Evolutionary conservation across 225 moss, liverwort and hornwort genomes (phyloP).

Genomic region (Neckera pumila): DNA sequence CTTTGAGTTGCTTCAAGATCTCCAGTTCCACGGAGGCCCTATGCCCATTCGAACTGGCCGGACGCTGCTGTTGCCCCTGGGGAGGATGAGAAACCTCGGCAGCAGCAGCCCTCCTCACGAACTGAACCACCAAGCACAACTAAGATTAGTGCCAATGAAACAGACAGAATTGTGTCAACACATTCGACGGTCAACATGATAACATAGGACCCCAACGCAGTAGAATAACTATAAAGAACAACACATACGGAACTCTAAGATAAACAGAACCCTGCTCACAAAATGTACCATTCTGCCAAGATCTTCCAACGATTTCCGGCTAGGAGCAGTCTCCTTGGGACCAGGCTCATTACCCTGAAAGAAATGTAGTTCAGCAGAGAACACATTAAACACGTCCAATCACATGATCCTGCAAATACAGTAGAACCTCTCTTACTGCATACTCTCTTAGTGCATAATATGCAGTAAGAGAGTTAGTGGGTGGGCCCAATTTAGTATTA

Average conservation of each 20-base stretch:
- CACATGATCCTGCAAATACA: neutral
- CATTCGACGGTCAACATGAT: neutral
- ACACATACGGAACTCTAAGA: neutral
- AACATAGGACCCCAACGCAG: neutral
- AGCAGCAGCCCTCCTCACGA: slow-evolving; percentile 35
- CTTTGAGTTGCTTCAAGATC: slow-evolving; percentile 39
- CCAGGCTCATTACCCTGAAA: slow-evolving; percentile 31
- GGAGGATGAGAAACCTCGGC: slow-evolving; percentile 20
- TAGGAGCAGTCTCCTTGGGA: slow-evolving; percentile 31
- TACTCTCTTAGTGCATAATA: too few relatives aligned
- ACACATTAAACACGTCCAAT: neutral
- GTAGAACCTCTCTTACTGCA: too few relatives aligned
- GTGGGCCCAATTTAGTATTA: too few relatives aligned
- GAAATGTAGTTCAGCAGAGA: neutral
- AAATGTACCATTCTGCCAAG: slow-evolving; percentile 40
- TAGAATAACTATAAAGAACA: neutral
- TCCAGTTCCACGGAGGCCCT: slow-evolving; percentile 27
- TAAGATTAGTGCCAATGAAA: neutral
- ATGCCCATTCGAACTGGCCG: slow-evolving; percentile 22
- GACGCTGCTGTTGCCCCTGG: slow-evolving; percentile 13
- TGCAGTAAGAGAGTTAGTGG: too few relatives aligned
- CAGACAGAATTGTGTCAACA: neutral
- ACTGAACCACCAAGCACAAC: neutral
- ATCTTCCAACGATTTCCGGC: slow-evolving; percentile 43
- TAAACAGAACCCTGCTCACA: neutral